Conservation (phyloP, 768 basidiomycete species). For the Pulveroboletus sp. region DNA sequence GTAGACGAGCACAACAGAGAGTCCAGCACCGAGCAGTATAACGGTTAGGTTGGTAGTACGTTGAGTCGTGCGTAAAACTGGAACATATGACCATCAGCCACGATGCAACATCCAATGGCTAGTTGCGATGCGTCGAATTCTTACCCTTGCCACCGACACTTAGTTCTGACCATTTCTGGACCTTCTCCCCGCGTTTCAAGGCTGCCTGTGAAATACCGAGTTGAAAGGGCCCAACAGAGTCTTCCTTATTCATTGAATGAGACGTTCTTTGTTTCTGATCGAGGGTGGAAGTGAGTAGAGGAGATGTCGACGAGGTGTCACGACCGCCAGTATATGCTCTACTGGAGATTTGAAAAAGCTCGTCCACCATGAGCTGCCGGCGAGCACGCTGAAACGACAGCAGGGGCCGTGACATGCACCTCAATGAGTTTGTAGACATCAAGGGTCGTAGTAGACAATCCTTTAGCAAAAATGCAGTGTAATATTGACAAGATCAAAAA, state of each 20-base stretch:
- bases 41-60: constrained; percentile 51
- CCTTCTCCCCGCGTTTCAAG: constrained; percentile 49
- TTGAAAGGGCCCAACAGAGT: constrained; percentile 75
- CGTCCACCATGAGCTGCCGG: background rate
- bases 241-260: constrained; percentile 40
- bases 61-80: constrained; percentile 38
- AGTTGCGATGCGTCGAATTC: background rate
- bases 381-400: background rate
- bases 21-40: constrained; percentile 73
- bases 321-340: constrained; percentile 49
- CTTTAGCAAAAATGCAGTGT: background rate
- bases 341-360: constrained; percentile 4
- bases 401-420: constrained; percentile 7
- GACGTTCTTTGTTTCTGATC: constrained; percentile 50
- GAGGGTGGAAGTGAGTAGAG: constrained; percentile 61
- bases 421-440: constrained; percentile 12
- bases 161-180: constrained; percentile 79
- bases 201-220: constrained; percentile 64
- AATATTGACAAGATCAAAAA: constrained; percentile 4
- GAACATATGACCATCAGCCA: background rate
- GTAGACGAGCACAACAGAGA: constrained; percentile 71
- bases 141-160: constrained; percentile 74
- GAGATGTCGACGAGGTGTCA: constrained; percentile 39
- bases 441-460: background rate
- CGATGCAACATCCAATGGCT: background rate